phyloP scores from a whole-genome alignment of 2,329 filamentous ascomycete species.

The Setomelanomma holmii region DNA sequence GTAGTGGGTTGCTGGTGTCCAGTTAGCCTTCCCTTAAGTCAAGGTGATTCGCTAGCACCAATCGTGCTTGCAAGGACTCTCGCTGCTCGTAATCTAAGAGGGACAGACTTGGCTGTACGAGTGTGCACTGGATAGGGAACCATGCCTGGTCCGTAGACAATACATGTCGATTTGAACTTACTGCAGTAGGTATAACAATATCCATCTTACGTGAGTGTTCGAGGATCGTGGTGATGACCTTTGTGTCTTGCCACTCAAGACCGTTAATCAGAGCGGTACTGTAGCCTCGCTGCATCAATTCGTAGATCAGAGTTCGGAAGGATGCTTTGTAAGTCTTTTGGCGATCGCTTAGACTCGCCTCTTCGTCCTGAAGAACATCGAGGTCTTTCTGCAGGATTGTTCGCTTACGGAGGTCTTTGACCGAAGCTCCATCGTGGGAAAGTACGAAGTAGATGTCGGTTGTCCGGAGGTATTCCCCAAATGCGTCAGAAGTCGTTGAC shows the following conservation, averaged over 20 bases:
- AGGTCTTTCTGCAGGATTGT: conserved; percentile 25
- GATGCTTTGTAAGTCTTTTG: conserved; percentile 33
- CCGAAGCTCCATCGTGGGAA: conserved; percentile 67
- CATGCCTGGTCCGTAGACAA: no score
- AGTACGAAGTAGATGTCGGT: conserved; percentile 71
- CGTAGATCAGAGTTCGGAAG: conserved; percentile 60
- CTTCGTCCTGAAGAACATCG: conserved; percentile 26
- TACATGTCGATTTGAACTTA: no score
- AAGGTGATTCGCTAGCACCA: no score
- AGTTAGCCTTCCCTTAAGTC: neutral
- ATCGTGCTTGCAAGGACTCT: no score
- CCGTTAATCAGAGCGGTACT: conserved; percentile 70
- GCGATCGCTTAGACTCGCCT: conserved; percentile 20
- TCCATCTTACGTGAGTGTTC: conserved; percentile 27
- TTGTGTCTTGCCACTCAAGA: conserved; percentile 69
- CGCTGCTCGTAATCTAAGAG: no score
- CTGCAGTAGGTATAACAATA: conserved; percentile 18
- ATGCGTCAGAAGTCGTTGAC: conserved; percentile 58
- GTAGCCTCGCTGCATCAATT: conserved; percentile 62
- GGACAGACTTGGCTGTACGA: no score
- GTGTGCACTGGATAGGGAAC: no score
- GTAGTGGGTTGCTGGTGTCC: conserved; percentile 6
- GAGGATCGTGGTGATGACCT: conserved; percentile 53
- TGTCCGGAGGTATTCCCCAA: conserved; percentile 61
- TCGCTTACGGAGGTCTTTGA: conserved; percentile 27